Percentiles rank a stretch among this genome's conserved stretches.
These are phyloP conservation scores for Tricholoma sp. DNA, from an alignment of 768 basidiomycete genomes.

Conservation along the genomic window DNA sequence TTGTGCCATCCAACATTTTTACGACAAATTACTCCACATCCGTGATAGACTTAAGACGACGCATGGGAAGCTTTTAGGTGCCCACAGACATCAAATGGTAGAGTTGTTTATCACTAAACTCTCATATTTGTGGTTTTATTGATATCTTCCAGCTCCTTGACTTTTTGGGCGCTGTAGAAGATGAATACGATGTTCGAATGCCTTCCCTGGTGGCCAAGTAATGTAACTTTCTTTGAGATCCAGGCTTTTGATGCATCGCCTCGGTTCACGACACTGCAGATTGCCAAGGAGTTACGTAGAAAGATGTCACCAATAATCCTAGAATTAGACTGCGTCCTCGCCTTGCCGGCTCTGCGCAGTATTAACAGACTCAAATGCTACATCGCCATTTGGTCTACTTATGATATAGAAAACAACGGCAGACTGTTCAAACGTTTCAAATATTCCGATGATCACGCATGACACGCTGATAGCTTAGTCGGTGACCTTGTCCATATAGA, in stretches of 20 bases:
- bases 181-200: constrained; percentile 8
- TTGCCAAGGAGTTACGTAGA: not conserved
- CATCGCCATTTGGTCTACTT: not conserved
- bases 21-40: constrained; percentile 81
- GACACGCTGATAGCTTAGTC: not conserved
- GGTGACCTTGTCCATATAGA: not conserved
- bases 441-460: not conserved
- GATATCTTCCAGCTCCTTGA: constrained; percentile 9
- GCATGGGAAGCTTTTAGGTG: constrained; percentile 61
- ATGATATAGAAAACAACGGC: not conserved
- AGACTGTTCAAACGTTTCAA: not conserved
- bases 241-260: not conserved
- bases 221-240: not conserved
- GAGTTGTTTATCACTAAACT: constrained; percentile 5
- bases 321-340: not conserved
- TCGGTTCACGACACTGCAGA: not conserved
- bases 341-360: not conserved
- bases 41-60: constrained; percentile 72
- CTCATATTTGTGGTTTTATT: not conserved
- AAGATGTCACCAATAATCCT: not conserved
- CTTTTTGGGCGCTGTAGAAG: constrained; percentile 11
- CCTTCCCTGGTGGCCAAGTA: not conserved
- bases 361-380: not conserved
- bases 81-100: constrained; percentile 69
- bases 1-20: constrained; percentile 76